Percentiles rank a stretch among this genome's conserved stretches.
phyloP scores from a whole-genome alignment of 306 rosid genomes.

The Luffa aegyptiaca region DNA sequence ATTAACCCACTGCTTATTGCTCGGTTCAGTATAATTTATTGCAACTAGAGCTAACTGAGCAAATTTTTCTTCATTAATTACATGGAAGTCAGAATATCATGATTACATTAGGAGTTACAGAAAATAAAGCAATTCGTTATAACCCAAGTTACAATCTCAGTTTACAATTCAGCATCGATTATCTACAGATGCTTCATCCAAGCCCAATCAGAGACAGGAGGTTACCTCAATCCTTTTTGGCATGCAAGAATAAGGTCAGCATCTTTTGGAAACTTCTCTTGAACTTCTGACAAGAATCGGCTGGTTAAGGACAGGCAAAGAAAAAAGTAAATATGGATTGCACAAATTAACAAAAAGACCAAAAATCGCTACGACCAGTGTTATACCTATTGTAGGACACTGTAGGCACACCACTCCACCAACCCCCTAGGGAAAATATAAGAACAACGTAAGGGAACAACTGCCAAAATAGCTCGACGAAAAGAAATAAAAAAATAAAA shows the following conservation, averaged over 20 bases:
- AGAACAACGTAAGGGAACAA: conserved; percentile 15
- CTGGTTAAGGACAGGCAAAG: conserved; percentile 31
- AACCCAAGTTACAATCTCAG: neutral
- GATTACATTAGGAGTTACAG: too few species aligned
- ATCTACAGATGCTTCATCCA: neutral
- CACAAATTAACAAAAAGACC: conserved; percentile 9
- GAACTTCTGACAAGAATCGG: conserved; percentile 61
- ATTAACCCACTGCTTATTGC: neutral
- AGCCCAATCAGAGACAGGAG: conserved; percentile 14
- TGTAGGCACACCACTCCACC: conserved; percentile 95
- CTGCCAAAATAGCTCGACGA: neutral
- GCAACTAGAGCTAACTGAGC: neutral
- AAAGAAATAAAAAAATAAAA: neutral
- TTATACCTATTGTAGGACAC: conserved; percentile 59
- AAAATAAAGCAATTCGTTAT: neutral
- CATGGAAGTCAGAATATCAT: too few species aligned
- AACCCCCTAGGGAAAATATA: conserved; percentile 53
- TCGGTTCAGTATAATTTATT: neutral
- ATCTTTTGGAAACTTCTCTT: conserved; percentile 67
- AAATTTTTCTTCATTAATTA: neutral
- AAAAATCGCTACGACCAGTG: neutral
- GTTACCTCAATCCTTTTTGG: conserved; percentile 84
- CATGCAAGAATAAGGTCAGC: conserved; percentile 83
- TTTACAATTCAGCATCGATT: neutral
- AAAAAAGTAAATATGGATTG: conserved; percentile 15